Evolutionary conservation across 768 basidiomycete genomes (phyloP).

Genomic region (Mycena indigotica): DNA sequence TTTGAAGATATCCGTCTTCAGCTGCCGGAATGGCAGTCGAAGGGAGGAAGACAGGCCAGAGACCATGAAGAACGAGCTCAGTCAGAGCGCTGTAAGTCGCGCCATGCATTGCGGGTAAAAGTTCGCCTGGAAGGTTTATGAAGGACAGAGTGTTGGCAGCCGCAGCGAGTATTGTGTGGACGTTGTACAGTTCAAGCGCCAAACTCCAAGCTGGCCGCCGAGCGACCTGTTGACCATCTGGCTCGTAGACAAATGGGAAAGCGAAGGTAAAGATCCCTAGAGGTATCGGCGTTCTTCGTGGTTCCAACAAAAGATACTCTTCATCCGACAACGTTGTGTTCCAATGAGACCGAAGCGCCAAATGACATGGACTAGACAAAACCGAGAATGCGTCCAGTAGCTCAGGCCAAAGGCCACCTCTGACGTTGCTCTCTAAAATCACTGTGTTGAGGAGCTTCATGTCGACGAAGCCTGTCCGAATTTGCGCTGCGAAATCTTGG

Average conservation of each 20-base stretch:
- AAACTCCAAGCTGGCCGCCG: neutral
- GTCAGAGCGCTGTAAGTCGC: neutral
- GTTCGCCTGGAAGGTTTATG: neutral
- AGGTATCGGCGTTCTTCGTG: neutral
- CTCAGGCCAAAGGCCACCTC: neutral
- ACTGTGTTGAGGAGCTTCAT: neutral
- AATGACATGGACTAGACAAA: neutral
- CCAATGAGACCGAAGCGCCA: neutral
- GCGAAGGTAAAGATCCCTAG: neutral
- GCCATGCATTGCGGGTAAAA: neutral
- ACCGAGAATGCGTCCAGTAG: neutral
- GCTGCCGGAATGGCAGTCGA: no score
- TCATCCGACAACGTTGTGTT: no score
- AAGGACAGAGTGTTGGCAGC: neutral
- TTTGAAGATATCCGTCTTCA: no score
- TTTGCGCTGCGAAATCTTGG: no score
- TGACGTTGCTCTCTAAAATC: neutral
- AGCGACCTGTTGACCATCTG: neutral
- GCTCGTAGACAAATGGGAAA: neutral
- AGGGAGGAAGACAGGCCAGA: no score
- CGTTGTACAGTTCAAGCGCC: neutral
- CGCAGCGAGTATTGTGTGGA: neutral
- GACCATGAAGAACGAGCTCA: neutral
- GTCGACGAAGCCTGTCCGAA: neutral
- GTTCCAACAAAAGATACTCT: neutral